These are phyloP conservation scores for Pseudocohnilembus persalinus DNA, from an alignment of 169 alveolate genomes.

Conservation along the genomic window DNA sequence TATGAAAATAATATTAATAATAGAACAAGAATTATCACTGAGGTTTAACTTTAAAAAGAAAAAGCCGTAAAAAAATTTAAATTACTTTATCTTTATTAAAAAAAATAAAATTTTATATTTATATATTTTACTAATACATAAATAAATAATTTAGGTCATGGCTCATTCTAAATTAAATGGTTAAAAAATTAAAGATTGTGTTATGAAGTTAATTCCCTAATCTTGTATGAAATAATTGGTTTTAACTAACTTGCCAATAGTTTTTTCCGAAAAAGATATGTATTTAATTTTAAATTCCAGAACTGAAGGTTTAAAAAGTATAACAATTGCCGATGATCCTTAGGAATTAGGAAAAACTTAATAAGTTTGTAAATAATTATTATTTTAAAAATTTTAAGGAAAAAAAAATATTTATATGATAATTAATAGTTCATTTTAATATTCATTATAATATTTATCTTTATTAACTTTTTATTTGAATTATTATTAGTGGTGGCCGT, in stretches of 20 bases:
- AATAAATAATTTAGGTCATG: neutral
- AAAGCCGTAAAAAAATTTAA: neutral
- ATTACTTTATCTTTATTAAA: too few relatives aligned
- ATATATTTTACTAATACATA: neutral
- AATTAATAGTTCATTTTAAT: too few relatives aligned
- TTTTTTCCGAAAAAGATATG: neutral
- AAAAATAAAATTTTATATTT: too few relatives aligned
- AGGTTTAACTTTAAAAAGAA: neutral
- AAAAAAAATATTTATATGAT: too few relatives aligned
- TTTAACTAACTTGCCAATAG: neutral
- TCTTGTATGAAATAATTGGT: neutral
- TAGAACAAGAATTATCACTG: neutral
- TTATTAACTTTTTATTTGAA: neutral
- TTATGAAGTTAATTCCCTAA: neutral
- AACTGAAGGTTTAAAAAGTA: neutral
- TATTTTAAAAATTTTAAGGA: too few relatives aligned
- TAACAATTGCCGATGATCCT: neutral
- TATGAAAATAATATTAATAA: too few relatives aligned
- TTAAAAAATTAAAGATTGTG: neutral
- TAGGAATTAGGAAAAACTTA: neutral
- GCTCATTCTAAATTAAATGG: neutral
- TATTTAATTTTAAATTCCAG: neutral
- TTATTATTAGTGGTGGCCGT: neutral
- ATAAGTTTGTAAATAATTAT: neutral
- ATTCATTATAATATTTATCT: neutral